Percentiles rank a stretch among this genome's conserved stretches.
Conservation (phyloP, 495 filamentous ascomycete species). For the Oleoguttula mirabilis region DNA sequence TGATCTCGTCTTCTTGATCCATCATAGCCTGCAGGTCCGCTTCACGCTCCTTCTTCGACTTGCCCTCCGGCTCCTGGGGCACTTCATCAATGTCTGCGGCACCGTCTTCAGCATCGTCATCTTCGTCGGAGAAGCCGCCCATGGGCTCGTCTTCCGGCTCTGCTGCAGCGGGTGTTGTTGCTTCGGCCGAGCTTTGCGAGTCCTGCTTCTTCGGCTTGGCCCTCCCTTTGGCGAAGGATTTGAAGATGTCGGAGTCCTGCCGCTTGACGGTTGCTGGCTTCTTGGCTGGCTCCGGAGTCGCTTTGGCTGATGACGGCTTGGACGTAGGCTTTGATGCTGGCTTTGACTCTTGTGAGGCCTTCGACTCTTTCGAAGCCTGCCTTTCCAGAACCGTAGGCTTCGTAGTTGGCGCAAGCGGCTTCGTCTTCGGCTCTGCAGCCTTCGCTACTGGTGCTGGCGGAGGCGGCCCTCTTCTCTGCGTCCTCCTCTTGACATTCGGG, state of each 20-base stretch:
- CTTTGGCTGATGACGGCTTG: slow-evolving; percentile 24
- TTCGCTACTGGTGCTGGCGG: slow-evolving; percentile 10
- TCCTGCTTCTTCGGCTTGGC: slow-evolving; percentile 35
- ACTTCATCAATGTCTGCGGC: slow-evolving; percentile 4
- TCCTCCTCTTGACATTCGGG: slow-evolving; percentile 47
- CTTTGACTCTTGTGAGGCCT: not conserved
- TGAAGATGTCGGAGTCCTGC: slow-evolving; percentile 58
- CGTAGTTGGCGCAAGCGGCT: not conserved
- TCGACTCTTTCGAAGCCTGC: slow-evolving; percentile 9
- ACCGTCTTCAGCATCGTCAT: slow-evolving; percentile 38
- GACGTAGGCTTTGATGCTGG: slow-evolving; percentile 11
- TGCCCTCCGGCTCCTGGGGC: slow-evolving; percentile 32
- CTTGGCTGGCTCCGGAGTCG: slow-evolving; percentile 22
- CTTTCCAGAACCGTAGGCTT: slow-evolving; percentile 6
- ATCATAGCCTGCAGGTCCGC: slow-evolving; percentile 72
- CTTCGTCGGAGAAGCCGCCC: slow-evolving; percentile 47
- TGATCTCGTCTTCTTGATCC: slow-evolving; percentile 52
- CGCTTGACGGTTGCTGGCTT: slow-evolving; percentile 36
- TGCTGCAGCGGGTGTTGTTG: slow-evolving; percentile 2
- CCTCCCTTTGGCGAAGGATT: slow-evolving; percentile 72
- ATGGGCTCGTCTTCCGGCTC: slow-evolving; percentile 48
- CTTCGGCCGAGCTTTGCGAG: slow-evolving; percentile 2
- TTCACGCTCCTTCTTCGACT: slow-evolving; percentile 56
- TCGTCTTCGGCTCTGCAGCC: slow-evolving; percentile 3
- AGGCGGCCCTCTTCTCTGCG: slow-evolving; percentile 22